A percentile compares a stretch with the other conserved stretches of the same genome.
Evolutionary conservation across 2,329 filamentous ascomycete genomes (phyloP).

Genomic region (Orbilia blumenaviensis): DNA sequence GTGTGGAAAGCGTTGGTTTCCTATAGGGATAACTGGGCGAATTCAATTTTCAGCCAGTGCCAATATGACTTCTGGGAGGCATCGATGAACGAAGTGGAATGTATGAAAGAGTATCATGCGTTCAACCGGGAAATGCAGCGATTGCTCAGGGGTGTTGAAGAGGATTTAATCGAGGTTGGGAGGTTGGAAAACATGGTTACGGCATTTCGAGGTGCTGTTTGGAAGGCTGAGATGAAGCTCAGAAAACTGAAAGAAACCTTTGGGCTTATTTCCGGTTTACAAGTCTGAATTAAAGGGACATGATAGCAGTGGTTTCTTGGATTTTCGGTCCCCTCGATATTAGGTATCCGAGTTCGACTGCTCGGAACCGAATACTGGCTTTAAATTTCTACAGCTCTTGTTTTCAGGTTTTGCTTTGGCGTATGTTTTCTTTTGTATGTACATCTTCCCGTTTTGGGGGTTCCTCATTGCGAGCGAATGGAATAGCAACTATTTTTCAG

Average conservation of each 20-base stretch:
- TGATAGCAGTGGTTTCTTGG: no score
- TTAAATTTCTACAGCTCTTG: no score
- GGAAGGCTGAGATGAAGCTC: slow-evolving; percentile 32
- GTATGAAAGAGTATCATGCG: slow-evolving; percentile 27
- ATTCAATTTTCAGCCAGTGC: slow-evolving; percentile 21
- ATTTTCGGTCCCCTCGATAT: no score
- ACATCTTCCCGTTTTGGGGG: no score
- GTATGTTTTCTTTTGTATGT: no score
- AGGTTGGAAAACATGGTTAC: slow-evolving; percentile 29
- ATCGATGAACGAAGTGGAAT: neutral
- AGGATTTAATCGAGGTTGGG: slow-evolving; percentile 27
- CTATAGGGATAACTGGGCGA: slow-evolving; percentile 36
- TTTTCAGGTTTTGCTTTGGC: no score
- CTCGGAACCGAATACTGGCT: no score
- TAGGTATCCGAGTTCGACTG: no score
- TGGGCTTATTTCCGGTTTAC: neutral
- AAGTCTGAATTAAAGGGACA: neutral
- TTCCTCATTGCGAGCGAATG: no score
- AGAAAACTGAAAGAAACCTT: neutral
- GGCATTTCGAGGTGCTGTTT: slow-evolving; percentile 7
- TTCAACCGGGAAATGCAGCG: slow-evolving; percentile 38
- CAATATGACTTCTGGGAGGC: slow-evolving; percentile 19
- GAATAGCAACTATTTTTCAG: no score
- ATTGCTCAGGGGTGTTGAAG: slow-evolving; percentile 8
- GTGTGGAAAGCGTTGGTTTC: slow-evolving; percentile 22